Percentiles rank a stretch among this genome's conserved stretches.
phyloP scores from a whole-genome alignment of 2,329 filamentous ascomycete species.

The Aspergillus flavus region DNA sequence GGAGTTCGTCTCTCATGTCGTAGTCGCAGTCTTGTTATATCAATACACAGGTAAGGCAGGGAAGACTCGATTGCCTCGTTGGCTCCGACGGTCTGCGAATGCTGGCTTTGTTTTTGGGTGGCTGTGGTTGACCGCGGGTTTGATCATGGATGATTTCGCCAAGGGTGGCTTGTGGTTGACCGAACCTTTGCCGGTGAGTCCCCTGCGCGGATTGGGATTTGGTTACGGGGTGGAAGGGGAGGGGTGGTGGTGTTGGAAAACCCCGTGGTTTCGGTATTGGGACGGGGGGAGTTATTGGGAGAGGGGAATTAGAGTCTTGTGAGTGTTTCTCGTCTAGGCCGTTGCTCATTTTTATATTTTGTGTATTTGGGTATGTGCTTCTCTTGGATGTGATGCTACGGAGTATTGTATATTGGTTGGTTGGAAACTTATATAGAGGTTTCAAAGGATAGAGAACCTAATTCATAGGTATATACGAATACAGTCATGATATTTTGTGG shows the following conservation, averaged over 20 bases:
- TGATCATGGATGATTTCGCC: conserved; percentile 77
- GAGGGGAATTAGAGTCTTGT: conserved; percentile 49
- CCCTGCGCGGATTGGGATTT: conserved; percentile 66
- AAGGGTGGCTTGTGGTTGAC: conserved; percentile 74
- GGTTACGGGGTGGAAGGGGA: conserved; percentile 65
- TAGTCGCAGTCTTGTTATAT: conserved; percentile 17
- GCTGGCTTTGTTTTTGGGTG: conserved; percentile 64
- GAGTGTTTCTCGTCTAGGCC: not conserved
- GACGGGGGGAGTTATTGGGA: conserved; percentile 66
- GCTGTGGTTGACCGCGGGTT: conserved; percentile 66
- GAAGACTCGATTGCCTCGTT: conserved; percentile 43
- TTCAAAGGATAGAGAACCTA: not conserved
- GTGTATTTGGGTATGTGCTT: not conserved
- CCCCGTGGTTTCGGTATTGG: conserved; percentile 60
- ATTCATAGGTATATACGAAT: conserved; percentile 1
- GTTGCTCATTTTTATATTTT: not conserved
- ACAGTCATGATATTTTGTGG: not conserved
- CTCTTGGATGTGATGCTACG: not conserved
- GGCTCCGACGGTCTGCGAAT: conserved; percentile 59
- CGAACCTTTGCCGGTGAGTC: conserved; percentile 79
- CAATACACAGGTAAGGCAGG: not conserved
- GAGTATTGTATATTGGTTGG: not conserved
- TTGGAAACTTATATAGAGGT: not conserved
- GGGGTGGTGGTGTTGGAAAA: conserved; percentile 68
- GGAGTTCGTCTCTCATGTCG: conserved; percentile 34